phyloP scores from a whole-genome alignment of 495 filamentous ascomycete species.

The Gamarada debralockiae region DNA sequence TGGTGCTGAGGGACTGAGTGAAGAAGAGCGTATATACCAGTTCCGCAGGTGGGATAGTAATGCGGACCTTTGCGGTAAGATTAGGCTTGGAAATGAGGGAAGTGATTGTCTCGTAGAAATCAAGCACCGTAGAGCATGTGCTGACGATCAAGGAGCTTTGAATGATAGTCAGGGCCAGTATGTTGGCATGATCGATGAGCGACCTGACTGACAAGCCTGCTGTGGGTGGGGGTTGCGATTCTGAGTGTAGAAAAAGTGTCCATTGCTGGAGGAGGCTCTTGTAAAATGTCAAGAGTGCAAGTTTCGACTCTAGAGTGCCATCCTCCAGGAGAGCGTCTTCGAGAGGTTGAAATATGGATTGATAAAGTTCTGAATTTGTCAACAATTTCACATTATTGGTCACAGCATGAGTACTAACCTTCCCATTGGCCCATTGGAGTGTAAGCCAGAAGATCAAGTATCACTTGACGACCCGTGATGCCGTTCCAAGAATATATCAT shows the following conservation, averaged over 20 bases:
- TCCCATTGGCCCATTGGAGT: constrained; percentile 57
- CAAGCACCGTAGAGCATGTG: constrained; percentile 52
- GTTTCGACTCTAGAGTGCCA: constrained; percentile 43
- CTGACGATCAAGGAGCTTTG: constrained; percentile 35
- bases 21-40: constrained; percentile 71
- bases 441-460: constrained; percentile 64
- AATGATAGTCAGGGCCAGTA: constrained; percentile 57
- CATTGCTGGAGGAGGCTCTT: constrained; percentile 66
- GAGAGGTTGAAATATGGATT: constrained; percentile 47
- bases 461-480: constrained; percentile 45
- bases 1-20: constrained; percentile 50
- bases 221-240: constrained; percentile 21
- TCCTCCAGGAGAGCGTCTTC: constrained; percentile 54
- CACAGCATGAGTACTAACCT: constrained; percentile 31
- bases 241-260: constrained; percentile 44
- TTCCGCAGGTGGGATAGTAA: constrained; percentile 63
- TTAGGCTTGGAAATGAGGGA: constrained; percentile 51
- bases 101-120: constrained; percentile 63
- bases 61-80: constrained; percentile 46
- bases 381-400: constrained; percentile 1
- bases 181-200: constrained; percentile 56
- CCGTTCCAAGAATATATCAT: constrained; percentile 72
- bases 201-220: constrained; percentile 35
- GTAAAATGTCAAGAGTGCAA: constrained; percentile 64
- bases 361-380: constrained; percentile 42